These are phyloP conservation scores for Kodamaea laetipori DNA, from an alignment of 805 yeast genomes.

Conservation along the genomic window DNA sequence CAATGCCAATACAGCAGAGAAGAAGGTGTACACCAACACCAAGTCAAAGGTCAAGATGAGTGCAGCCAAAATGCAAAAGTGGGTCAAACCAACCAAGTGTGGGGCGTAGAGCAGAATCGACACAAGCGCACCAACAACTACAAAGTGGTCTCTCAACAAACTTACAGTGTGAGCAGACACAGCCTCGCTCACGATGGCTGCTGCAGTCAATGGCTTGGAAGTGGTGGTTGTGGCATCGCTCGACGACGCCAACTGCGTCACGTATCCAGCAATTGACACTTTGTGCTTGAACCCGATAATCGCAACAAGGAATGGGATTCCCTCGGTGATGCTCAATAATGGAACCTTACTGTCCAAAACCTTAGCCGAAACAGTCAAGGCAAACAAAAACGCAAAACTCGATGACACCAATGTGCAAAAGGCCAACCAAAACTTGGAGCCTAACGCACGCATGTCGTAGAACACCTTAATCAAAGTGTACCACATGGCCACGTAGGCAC, in stretches of 20 bases:
- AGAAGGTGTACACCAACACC: slow-evolving; percentile 75
- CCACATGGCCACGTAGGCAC: slow-evolving; percentile 87
- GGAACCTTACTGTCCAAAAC: slow-evolving; percentile 64
- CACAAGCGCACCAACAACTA: slow-evolving; percentile 69
- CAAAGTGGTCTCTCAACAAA: slow-evolving; percentile 71
- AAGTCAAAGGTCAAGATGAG: slow-evolving; percentile 72
- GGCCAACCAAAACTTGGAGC: slow-evolving; percentile 87
- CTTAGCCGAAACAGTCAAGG: slow-evolving; percentile 60
- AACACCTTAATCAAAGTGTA: slow-evolving; percentile 77
- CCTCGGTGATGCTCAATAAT: slow-evolving; percentile 77
- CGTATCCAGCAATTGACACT: slow-evolving; percentile 65
- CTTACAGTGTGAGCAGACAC: slow-evolving; percentile 47
- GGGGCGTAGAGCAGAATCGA: slow-evolving; percentile 67
- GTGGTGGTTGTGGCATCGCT: slow-evolving; percentile 18
- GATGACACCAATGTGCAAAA: slow-evolving; percentile 77
- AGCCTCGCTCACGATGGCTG: slow-evolving; percentile 44
- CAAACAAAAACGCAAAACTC: slow-evolving; percentile 79
- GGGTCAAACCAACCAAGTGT: slow-evolving; percentile 70
- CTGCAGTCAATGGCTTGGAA: slow-evolving; percentile 22
- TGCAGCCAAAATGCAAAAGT: slow-evolving; percentile 76
- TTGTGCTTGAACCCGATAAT: slow-evolving; percentile 91
- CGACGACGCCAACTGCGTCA: slow-evolving; percentile 38
- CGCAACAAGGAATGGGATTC: slow-evolving; percentile 90
- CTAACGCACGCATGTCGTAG: slow-evolving; percentile 70
- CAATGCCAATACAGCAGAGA: slow-evolving; percentile 77